Base-by-base conservation (phyloP, 116 monocot genomes). In the Cymodocea nodosa region DNA sequence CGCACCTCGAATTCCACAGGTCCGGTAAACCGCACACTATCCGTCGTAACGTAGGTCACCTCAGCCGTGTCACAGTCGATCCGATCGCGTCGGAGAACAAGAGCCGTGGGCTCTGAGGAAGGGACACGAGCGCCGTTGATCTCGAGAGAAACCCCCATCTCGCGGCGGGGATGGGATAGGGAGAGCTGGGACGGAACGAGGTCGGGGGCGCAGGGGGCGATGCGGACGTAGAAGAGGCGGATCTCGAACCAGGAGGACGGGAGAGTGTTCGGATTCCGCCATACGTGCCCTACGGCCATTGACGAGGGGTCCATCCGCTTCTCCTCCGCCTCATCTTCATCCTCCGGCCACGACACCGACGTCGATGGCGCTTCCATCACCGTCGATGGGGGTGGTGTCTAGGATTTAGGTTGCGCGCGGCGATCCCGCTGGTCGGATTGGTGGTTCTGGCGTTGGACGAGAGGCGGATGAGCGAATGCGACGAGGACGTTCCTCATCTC, bases 11-110 rank as follows among this genome's bases (percentile, higher is more conserved):
- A 89, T 16, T 89, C 94, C 15, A 75, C 77, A 6, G 86, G 63
- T 23, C 81, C 82, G 22, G 94, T 59, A 19, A 94, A 74, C 51
- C 82, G 77, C 23, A 86, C 78, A 51, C 69, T 44, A 17, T 86
- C 94, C 34, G 94, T 94, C 76, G 77, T 77, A 51, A 94, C 86
- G 76, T 89, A 94, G 64, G 89, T 94, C 39, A 79, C 94, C 76
- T 89, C 93, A 2, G 75, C 62, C 12, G 82, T 58, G 48, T 52
- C 73, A 24, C 76, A 64, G 52, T 94, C 86, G 23, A 84, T 44
- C 13, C 93, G 89, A 35, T 93, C 89, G 48, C 83, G 78, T 17
- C 82, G 89, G 52, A 94, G 86, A 49, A 74, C 49, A 59, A 94
- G 44, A 63, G 68, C 44, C 48, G 82, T 75, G 11, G 71, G 55